phyloP scores from a whole-genome alignment of 2,329 filamentous ascomycete genomes.

The Arthrocladium fulminans region DNA sequence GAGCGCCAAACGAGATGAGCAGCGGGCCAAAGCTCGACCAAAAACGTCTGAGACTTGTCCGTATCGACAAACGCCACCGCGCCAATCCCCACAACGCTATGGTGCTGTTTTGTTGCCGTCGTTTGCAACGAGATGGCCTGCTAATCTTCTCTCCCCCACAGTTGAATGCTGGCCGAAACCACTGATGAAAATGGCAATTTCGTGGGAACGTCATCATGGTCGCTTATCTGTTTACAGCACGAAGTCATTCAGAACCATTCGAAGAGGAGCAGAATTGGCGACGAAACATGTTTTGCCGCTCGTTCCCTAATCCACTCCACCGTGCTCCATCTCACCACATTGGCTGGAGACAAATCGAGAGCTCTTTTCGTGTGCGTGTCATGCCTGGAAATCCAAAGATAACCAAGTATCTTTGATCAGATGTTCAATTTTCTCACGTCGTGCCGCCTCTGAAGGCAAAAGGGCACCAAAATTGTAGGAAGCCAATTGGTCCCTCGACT shows the following conservation, averaged over 20 bases:
- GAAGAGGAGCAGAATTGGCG: background rate
- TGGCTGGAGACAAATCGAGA: slow-evolving; percentile 2
- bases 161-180: background rate
- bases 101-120: background rate
- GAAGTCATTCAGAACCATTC: too few relatives aligned
- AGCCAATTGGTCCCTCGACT: too few relatives aligned
- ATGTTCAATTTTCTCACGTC: too few relatives aligned
- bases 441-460: too few relatives aligned
- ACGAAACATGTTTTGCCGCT: slow-evolving; percentile 2
- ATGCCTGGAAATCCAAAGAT: background rate
- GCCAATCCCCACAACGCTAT: background rate
- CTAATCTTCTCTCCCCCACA: background rate
- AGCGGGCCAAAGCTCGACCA: background rate
- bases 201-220: too few relatives aligned
- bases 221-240: too few relatives aligned
- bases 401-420: too few relatives aligned
- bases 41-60: background rate
- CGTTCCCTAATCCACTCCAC: background rate
- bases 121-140: background rate
- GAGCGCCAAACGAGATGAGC: slow-evolving; percentile 3
- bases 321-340: slow-evolving; percentile 7
- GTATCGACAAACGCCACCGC: background rate
- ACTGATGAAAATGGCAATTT: background rate
- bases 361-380: background rate
- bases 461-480: too few relatives aligned